phyloP scores from a whole-genome alignment of 805 yeast genomes.

The Saccharomycopsis guyanensis region DNA sequence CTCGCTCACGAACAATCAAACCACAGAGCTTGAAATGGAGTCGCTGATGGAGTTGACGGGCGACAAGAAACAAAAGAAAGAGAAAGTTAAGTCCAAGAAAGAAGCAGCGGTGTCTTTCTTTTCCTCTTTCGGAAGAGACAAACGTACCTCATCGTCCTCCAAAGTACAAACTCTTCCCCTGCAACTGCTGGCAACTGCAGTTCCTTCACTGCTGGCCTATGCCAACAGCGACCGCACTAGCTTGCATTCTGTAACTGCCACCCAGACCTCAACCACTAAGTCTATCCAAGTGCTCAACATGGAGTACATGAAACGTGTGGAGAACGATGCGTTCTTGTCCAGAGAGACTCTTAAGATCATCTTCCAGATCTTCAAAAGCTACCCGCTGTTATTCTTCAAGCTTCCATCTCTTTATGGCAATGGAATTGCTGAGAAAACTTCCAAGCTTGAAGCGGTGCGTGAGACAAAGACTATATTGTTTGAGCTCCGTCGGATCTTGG shows the following conservation, averaged over 20 bases:
- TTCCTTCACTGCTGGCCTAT: neutral
- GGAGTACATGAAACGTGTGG: slow-evolving; percentile 15
- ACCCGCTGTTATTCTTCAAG: slow-evolving; percentile 14
- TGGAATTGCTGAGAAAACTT: neutral
- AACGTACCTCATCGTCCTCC: neutral
- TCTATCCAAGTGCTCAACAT: slow-evolving; percentile 8
- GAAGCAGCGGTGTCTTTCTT: slow-evolving; percentile 10
- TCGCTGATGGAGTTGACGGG: neutral
- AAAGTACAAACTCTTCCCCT: neutral
- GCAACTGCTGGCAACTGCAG: neutral
- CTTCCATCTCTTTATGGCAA: slow-evolving; percentile 14
- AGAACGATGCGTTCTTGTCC: slow-evolving; percentile 17
- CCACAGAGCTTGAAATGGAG: neutral
- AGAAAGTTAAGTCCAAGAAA: slow-evolving; percentile 4
- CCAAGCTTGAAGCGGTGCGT: slow-evolving; percentile 4
- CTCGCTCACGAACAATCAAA: neutral
- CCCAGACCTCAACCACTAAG: neutral
- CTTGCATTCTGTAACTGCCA: neutral
- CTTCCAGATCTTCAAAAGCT: slow-evolving; percentile 16
- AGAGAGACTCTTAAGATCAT: slow-evolving; percentile 20
- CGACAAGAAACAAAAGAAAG: neutral
- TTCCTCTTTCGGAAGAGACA: slow-evolving; percentile 5
- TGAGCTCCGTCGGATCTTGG: slow-evolving; percentile 15
- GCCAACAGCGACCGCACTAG: neutral
- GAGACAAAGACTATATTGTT: slow-evolving; percentile 5